phyloP scores from a whole-genome alignment of 2,329 filamentous ascomycete genomes.

The Lachnellula hyalina region DNA sequence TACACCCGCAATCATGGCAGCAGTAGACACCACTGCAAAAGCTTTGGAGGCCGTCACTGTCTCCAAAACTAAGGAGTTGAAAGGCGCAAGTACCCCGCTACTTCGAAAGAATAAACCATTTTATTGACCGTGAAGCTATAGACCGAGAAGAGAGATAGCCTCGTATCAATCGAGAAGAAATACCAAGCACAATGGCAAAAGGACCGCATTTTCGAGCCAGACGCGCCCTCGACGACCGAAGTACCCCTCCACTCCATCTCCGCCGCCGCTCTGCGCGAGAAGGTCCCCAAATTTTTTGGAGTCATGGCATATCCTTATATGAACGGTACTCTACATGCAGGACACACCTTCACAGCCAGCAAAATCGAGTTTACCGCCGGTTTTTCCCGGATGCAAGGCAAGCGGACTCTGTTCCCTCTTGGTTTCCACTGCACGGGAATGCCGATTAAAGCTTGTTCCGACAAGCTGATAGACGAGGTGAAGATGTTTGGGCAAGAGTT shows the following conservation, averaged over 20 bases:
- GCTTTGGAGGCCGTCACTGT: slow-evolving; percentile 47
- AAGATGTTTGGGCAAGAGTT: slow-evolving; percentile 85
- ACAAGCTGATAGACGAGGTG: slow-evolving; percentile 89
- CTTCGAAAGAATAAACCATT: slow-evolving; percentile 13
- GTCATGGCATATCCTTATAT: slow-evolving; percentile 75
- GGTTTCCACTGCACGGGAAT: slow-evolving; percentile 97
- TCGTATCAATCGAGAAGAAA: slow-evolving; percentile 82
- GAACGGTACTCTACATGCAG: slow-evolving; percentile 85
- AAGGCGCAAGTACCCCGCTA: slow-evolving; percentile 42
- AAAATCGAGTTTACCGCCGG: slow-evolving; percentile 92
- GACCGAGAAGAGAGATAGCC: slow-evolving; percentile 81
- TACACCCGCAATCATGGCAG: slow-evolving; percentile 39
- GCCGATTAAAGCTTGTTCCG: slow-evolving; percentile 95
- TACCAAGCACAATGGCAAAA: slow-evolving; percentile 85
- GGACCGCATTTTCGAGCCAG: slow-evolving; percentile 71
- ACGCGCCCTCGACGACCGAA: slow-evolving; percentile 76
- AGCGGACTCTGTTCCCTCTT: slow-evolving; percentile 79
- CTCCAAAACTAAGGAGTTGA: slow-evolving; percentile 57
- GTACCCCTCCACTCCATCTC: slow-evolving; percentile 70
- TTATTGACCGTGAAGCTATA: slow-evolving; percentile 31
- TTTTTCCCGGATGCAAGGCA: slow-evolving; percentile 85
- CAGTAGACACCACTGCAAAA: slow-evolving; percentile 32
- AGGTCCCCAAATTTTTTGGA: slow-evolving; percentile 88
- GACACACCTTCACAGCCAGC: slow-evolving; percentile 84
- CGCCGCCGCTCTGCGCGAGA: slow-evolving; percentile 68